A percentile compares a stretch with the other conserved stretches of the same genome.
Conservation (phyloP, 345 rosid species). For the Abelmoschus esculentus region DNA sequence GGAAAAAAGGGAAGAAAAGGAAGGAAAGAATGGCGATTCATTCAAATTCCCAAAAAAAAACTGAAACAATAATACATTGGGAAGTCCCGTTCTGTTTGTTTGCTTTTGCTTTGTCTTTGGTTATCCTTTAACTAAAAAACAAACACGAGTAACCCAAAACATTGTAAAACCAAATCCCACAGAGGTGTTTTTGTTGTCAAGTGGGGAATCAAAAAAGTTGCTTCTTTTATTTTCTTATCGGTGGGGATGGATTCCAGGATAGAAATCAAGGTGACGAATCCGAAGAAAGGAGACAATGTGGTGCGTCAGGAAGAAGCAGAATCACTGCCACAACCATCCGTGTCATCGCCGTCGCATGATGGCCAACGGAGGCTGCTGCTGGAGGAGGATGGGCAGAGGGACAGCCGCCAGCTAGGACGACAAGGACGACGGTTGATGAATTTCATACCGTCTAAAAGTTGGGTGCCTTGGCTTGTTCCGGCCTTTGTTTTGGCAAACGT, state of each 20-base stretch:
- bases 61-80: too few species aligned
- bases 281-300: constrained; percentile 14
- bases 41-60: too few species aligned
- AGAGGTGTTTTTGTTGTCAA: too few species aligned
- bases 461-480: constrained; percentile 80
- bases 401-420: constrained; percentile 1
- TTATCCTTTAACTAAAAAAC: too few species aligned
- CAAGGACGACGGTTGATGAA: constrained; percentile 16
- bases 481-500: constrained; percentile 53
- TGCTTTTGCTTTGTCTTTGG: too few species aligned
- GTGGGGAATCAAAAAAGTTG: too few species aligned
- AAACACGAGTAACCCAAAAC: too few species aligned
- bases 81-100: too few species aligned
- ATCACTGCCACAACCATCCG: neutral
- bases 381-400: neutral
- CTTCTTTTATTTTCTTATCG: neutral
- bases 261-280: constrained; percentile 44
- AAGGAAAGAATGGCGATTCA: too few species aligned
- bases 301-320: constrained; percentile 11
- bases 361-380: neutral
- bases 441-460: constrained; percentile 47
- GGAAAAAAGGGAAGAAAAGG: too few species aligned
- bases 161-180: too few species aligned
- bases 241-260: constrained; percentile 29
- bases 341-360: constrained; percentile 3